phyloP scores from a whole-genome alignment of 2,329 filamentous ascomycete genomes.

The Paraconiothyrium sp. region DNA sequence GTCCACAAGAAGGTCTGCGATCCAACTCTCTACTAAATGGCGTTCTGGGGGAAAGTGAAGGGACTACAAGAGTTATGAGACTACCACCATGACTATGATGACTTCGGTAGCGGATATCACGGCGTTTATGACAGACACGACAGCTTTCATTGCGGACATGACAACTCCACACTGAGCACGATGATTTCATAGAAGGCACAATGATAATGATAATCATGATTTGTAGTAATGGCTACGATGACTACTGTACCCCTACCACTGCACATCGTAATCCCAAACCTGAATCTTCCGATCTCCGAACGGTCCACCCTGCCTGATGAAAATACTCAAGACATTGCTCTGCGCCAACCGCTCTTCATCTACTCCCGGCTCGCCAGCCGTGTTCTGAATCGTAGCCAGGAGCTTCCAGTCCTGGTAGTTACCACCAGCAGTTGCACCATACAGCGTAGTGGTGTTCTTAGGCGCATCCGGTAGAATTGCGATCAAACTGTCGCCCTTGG shows the following conservation, averaged over 20 bases:
- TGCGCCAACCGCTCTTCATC: slow-evolving; percentile 41
- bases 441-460: slow-evolving; percentile 39
- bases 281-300: slow-evolving; percentile 45
- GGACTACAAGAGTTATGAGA: too few species aligned
- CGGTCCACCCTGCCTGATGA: slow-evolving; percentile 45
- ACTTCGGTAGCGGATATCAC: too few species aligned
- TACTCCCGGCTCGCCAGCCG: slow-evolving; percentile 42
- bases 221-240: too few species aligned
- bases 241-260: slow-evolving; percentile 16
- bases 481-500: slow-evolving; percentile 37
- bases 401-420: slow-evolving; percentile 44
- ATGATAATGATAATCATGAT: too few species aligned
- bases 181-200: not conserved
- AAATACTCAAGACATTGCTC: slow-evolving; percentile 42
- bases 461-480: slow-evolving; percentile 44
- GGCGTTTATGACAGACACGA: too few species aligned
- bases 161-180: too few species aligned
- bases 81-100: too few species aligned
- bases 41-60: not conserved
- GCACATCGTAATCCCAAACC: slow-evolving; percentile 46
- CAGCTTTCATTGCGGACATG: too few species aligned
- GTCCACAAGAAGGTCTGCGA: slow-evolving; percentile 43
- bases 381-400: slow-evolving; percentile 40
- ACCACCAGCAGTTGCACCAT: slow-evolving; percentile 39
- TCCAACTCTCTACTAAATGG: slow-evolving; percentile 3